A percentile compares a stretch with the other conserved stretches of the same genome.
Conservation (phyloP, 805 yeast species). For the Hanseniaspora nectarophila region DNA sequence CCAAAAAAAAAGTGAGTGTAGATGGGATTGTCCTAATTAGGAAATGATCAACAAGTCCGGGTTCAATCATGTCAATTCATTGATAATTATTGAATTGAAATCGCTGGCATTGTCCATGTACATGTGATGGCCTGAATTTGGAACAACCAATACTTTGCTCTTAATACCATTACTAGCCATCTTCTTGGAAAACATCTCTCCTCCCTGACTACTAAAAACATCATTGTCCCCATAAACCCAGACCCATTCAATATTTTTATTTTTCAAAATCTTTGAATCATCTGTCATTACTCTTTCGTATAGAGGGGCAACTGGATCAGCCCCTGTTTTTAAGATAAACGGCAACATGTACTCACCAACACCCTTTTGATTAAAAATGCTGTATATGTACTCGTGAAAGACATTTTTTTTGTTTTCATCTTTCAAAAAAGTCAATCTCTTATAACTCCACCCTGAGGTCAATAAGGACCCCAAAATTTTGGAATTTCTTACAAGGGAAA, state of each 20-base stretch:
- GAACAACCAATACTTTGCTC: constrained; percentile 34
- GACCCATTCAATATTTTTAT: constrained; percentile 45
- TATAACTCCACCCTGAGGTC: constrained; percentile 78
- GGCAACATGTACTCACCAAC: constrained; percentile 89
- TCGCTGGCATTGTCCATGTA: constrained; percentile 51
- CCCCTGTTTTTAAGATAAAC: constrained; percentile 80
- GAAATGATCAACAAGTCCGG: not conserved
- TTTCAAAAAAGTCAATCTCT: constrained; percentile 52
- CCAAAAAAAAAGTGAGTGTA: not conserved
- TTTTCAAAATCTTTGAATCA: constrained; percentile 23
- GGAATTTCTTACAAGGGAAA: constrained; percentile 59
- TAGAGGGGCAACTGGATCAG: constrained; percentile 70
- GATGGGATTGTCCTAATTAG: no score
- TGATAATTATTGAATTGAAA: constrained; percentile 41
- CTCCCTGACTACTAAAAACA: constrained; percentile 50
- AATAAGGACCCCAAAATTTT: constrained; percentile 77
- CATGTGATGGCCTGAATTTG: constrained; percentile 65
- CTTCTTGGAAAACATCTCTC: constrained; percentile 25
- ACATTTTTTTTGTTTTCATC: constrained; percentile 33
- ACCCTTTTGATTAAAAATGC: constrained; percentile 74
- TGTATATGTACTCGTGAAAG: constrained; percentile 69
- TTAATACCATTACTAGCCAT: constrained; percentile 21
- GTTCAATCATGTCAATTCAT: constrained; percentile 37
- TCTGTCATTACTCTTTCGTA: constrained; percentile 22
- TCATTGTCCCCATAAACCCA: constrained; percentile 82